Conservation (phyloP, 768 basidiomycete genomes). For the Pisolithus orientalis region DNA sequence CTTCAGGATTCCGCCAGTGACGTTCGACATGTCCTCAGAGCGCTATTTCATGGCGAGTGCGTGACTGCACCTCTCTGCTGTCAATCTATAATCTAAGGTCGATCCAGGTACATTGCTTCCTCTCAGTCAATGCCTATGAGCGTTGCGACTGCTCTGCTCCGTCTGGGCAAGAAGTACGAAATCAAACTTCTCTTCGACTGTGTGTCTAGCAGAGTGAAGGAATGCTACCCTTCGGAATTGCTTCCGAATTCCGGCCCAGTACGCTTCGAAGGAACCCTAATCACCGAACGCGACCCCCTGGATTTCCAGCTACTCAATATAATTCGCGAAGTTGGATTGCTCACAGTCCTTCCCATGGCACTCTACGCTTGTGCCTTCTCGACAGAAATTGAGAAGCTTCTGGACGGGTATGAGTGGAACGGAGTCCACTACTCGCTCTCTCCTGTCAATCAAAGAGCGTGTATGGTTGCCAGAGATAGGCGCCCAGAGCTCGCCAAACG, state of each 20-base stretch:
- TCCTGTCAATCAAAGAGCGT: neutral
- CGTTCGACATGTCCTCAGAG: constrained; percentile 11
- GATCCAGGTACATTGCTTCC: constrained; percentile 4
- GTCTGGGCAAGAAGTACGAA: constrained; percentile 14
- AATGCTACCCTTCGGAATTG: neutral
- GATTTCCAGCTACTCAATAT: constrained; percentile 7
- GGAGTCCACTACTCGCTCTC: neutral
- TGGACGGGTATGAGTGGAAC: neutral
- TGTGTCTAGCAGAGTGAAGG: constrained; percentile 4
- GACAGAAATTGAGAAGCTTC: neutral
- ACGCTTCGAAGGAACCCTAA: neutral
- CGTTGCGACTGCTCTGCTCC: constrained; percentile 5
- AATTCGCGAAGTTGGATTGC: neutral
- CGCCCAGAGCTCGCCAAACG: neutral
- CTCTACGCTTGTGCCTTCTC: neutral
- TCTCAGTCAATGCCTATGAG: constrained; percentile 7
- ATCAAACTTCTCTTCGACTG: constrained; percentile 4
- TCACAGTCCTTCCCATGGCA: neutral
- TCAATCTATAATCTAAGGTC: neutral
- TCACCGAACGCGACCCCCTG: constrained; percentile 3
- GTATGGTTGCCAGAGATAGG: neutral
- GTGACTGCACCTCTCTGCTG: neutral
- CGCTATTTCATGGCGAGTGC: constrained; percentile 16
- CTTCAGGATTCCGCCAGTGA: constrained; percentile 12
- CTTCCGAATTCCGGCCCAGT: neutral